Evolutionary conservation across 345 rosid genomes (phyloP).

Genomic region (Sisymbrium altissimum): DNA sequence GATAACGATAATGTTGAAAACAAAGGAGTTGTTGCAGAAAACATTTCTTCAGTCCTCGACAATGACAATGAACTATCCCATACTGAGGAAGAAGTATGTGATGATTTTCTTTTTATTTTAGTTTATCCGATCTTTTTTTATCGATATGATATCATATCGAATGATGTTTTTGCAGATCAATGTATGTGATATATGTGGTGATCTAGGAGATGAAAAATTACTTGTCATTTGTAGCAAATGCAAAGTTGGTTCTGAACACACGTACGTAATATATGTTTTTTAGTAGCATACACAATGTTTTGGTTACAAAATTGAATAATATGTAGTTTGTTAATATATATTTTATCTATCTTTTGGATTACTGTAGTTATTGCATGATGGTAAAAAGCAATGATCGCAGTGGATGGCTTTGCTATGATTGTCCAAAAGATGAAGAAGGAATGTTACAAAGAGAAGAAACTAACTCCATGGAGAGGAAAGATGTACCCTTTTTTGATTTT

Average conservation of each 20-base stretch:
- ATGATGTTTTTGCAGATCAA: conserved; percentile 41
- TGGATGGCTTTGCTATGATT: conserved; percentile 60
- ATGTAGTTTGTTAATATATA: neutral
- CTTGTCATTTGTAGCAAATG: conserved; percentile 57
- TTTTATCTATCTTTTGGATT: neutral
- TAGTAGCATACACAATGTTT: neutral
- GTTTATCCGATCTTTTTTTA: neutral
- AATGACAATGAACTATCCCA: neutral
- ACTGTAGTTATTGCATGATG: conserved; percentile 57
- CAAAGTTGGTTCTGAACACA: conserved; percentile 64
- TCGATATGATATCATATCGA: neutral
- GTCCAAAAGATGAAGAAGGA: conserved; percentile 33
- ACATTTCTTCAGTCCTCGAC: neutral
- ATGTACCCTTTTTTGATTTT: neutral
- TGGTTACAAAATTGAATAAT: neutral
- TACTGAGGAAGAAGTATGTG: neutral
- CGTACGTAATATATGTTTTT: conserved; percentile 32
- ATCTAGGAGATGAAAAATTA: conserved; percentile 45
- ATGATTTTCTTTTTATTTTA: neutral
- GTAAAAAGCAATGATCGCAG: conserved; percentile 37
- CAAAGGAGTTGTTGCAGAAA: neutral
- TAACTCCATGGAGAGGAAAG: conserved; percentile 10
- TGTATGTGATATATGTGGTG: conserved; percentile 69
- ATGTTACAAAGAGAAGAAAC: conserved; percentile 5
- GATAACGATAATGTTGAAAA: neutral